These are phyloP conservation scores for Ormosia semicastrata DNA, from an alignment of 306 rosid species.

Conservation along the genomic window DNA sequence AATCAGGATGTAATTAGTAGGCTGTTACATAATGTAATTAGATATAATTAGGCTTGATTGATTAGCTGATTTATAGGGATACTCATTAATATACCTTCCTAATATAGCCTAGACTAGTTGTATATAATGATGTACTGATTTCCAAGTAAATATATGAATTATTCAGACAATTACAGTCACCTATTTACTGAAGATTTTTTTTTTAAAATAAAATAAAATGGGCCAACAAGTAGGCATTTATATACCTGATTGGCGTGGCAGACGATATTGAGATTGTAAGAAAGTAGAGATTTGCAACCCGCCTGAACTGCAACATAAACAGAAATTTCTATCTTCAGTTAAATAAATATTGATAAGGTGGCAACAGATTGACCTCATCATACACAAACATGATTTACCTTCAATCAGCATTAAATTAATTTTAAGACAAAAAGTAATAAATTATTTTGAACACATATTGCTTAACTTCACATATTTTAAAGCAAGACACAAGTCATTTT, in stretches of 20 bases:
- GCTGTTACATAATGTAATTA: too few relatives aligned
- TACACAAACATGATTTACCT: neutral
- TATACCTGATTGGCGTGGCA: conserved; percentile 80
- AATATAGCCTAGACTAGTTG: too few relatives aligned
- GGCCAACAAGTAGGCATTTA: too few relatives aligned
- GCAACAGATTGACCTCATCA: conserved; percentile 14
- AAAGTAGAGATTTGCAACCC: conserved; percentile 89
- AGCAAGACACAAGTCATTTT: neutral
- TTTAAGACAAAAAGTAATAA: neutral
- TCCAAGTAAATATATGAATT: too few relatives aligned
- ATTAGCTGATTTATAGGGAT: too few relatives aligned
- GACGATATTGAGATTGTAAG: conserved; percentile 82
- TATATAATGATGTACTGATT: too few relatives aligned
- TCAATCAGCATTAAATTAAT: neutral
- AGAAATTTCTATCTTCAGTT: conserved; percentile 28
- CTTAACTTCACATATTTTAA: neutral
- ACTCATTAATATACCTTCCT: too few relatives aligned
- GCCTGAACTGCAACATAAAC: conserved; percentile 71
- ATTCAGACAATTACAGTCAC: too few relatives aligned
- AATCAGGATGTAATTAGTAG: too few relatives aligned
- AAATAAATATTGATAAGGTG: neutral
- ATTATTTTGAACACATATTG: neutral
- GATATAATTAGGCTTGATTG: too few relatives aligned
- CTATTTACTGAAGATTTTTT: too few relatives aligned
- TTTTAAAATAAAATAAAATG: too few relatives aligned